Conservation (phyloP, 176 grass and related monocot species). For the Phragmites australis region DNA sequence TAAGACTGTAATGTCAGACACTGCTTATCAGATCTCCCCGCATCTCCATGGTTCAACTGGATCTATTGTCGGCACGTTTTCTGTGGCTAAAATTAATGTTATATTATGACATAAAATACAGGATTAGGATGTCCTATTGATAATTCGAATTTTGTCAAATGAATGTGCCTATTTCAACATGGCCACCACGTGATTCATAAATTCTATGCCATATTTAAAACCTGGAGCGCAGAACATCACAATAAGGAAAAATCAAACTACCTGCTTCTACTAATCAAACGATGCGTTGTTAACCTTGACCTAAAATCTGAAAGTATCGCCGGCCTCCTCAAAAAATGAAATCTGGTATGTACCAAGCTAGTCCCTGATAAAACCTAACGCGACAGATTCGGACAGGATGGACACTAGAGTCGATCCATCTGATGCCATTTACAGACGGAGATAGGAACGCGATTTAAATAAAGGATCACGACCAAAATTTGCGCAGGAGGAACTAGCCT, state of each 20-base stretch:
- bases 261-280: too few relatives aligned
- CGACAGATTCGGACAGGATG: background rate
- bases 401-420: background rate
- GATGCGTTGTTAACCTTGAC: too few relatives aligned
- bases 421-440: background rate
- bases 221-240: background rate
- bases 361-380: background rate
- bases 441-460: background rate
- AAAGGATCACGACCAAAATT: background rate
- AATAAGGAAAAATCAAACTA: background rate
- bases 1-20: background rate
- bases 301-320: too few relatives aligned
- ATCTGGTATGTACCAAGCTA: background rate
- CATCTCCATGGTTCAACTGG: background rate
- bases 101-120: background rate
- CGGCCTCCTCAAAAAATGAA: too few relatives aligned
- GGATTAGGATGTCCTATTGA: background rate
- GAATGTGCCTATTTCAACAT: background rate
- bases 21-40: background rate
- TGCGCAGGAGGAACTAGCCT: background rate
- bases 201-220: background rate
- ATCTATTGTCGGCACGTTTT: background rate
- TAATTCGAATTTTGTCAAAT: background rate
- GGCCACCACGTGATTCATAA: background rate
- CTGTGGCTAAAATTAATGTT: background rate